Evolutionary conservation across 129 eudicot species (phyloP), one percentile per base, ranked within the genome.

Genomic region (Sambucus nigra): DNA sequence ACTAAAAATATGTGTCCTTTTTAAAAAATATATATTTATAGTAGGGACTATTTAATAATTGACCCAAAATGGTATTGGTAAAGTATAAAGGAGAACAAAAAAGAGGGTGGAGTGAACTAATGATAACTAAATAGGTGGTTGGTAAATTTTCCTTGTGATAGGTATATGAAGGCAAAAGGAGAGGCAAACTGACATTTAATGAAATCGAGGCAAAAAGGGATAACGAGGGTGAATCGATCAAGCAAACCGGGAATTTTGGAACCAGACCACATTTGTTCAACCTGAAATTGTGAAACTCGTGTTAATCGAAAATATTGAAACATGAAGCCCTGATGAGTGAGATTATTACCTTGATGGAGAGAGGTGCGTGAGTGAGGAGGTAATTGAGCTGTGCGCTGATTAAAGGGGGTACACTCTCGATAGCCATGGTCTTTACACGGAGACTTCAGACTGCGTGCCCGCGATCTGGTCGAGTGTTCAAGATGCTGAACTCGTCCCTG

Each of bases 261-360:
- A 35, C 96, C 96, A 39, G 94, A 80, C 80, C 96, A 83, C 73
- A 80, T 75, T 55, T 75, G 81, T 59, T 88, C 94, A 47, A 88
- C 94, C 96, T 88, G 74, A 61, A 70, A 40, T 23, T 20, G 7
- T 27, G 24, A 59, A 40, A 52, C 3, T 4, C 17, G 7, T 10
- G 39, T 25, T 14, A 18, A 38, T n/a, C n/a, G 23, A 12, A 67
- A 47, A 25, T 26, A 29, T 18, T 10, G 2, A 56, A 35, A 35
- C 5, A 20, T n/a, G 25, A 28, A 70, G 33, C 70, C 71, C 73
- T 61, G 50, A 33, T 27, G 25, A 15, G 1, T 35, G 11, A 15
- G 3, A 6, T 9, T 13, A 0, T 53, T 67, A 85, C 98, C 95
- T 80, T 91, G 74, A 91, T 80, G 23, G 95, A 55, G 71, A 71